Base-by-base conservation (phyloP, 169 alveolate species). In the Babesia ovata region DNA sequence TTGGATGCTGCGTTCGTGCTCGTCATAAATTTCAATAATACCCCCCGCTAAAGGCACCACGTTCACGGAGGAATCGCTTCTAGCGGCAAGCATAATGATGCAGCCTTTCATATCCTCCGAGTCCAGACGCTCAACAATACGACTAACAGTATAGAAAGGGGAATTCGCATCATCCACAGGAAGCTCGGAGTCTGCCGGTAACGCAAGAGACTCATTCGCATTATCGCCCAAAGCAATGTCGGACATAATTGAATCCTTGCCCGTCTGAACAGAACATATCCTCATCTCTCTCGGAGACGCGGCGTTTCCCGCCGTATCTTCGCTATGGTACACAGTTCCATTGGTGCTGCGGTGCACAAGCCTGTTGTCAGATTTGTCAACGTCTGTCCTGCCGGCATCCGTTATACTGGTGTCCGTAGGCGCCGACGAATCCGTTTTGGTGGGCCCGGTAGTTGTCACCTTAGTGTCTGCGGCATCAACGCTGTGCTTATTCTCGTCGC, bases 31-130 rank as follows among this genome's bases (percentile, higher is more conserved):
- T 46, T 81, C 88, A 22, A 81, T 72, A 19, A 81, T 57, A 19
- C 88, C 88, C 42, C 88, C 88, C 13, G 88, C 88, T 42, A 81
- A 44, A 0, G 88, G 88, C 24, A 60, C 48, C 3, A 81, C 72
- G 2, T 78, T 75, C 4, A 14, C 12, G 17, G 48, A n/a, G 2
- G 66, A 56, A 8, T n/a, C 59, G 61, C 46, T 26, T 24, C 58
- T 61, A 6, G 50, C 29, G 36, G 86, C 88, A 16, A 81, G 59
- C 65, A 81, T 61, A 33, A 81, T 81, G 42, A 81, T 72, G 52
- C 88, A 81, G 22, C 88, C 88, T 9, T 57, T 67, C 53, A 81
- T 81, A 22, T 81, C 57, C 13, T 71, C 75, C 42, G 74, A 63
- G 46, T 81, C 88, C 75, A 81, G 26, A n/a, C 88, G 75, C 9